A percentile compares a stretch with the other conserved stretches of the same genome.
Evolutionary conservation across 768 basidiomycete genomes (phyloP).

Genomic region (Termitomyces titanicus): DNA sequence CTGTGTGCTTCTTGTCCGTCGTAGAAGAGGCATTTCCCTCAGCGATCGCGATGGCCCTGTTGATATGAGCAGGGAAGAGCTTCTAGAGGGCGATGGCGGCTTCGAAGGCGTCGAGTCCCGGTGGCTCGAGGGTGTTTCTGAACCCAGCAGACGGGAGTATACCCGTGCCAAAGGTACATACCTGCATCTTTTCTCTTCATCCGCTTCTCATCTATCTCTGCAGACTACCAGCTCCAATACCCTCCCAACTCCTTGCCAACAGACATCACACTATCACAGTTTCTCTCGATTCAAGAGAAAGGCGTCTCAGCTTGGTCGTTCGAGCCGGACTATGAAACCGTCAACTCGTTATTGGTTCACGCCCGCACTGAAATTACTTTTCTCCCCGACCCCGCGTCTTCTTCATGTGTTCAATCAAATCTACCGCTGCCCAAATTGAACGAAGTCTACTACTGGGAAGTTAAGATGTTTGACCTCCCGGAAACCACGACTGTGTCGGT

Average conservation of each 20-base stretch:
- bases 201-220: slow-evolving; percentile 2
- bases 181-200: slow-evolving; percentile 7
- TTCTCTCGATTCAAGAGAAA: slow-evolving; percentile 98
- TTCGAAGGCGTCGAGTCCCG: slow-evolving; percentile 88
- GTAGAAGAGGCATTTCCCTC: slow-evolving; percentile 72
- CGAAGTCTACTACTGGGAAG: slow-evolving; percentile 99
- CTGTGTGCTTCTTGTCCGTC: slow-evolving; percentile 81
- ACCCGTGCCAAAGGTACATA: slow-evolving; percentile 80
- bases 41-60: slow-evolving; percentile 89
- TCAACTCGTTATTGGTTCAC: slow-evolving; percentile 90
- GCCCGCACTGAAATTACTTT: slow-evolving; percentile 97
- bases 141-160: slow-evolving; percentile 67
- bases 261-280: slow-evolving; percentile 97
- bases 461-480: slow-evolving; percentile 98
- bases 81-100: slow-evolving; percentile 88
- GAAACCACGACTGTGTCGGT: slow-evolving; percentile 83
- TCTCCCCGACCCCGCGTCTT: slow-evolving; percentile 91
- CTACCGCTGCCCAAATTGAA: slow-evolving; percentile 95
- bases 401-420: slow-evolving; percentile 95
- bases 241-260: slow-evolving; percentile 96
- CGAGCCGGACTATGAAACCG: slow-evolving; percentile 96
- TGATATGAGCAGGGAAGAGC: slow-evolving; percentile 89
- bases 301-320: slow-evolving; percentile 99
- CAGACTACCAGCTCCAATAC: slow-evolving; percentile 83
- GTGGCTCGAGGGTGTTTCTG: slow-evolving; percentile 85